Conservation (phyloP, 2,329 filamentous ascomycete genomes). For the Lachnellula willkommii region DNA sequence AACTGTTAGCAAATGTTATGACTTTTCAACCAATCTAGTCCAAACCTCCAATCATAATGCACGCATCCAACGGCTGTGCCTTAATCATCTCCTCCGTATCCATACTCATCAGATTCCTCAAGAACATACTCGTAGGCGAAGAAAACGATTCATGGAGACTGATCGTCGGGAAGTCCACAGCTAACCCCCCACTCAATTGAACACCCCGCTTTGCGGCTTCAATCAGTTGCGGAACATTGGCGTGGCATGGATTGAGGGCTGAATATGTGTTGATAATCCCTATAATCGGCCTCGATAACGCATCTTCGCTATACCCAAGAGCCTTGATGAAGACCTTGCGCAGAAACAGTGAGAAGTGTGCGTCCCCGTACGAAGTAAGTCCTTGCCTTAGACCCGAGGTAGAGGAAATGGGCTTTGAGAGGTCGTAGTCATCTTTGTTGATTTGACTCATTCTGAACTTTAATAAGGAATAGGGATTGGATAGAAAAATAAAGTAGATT, state of each 20-base stretch:
- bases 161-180: conserved; percentile 70
- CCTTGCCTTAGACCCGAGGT: conserved; percentile 55
- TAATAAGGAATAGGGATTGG: background rate
- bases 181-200: conserved; percentile 60
- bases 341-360: conserved; percentile 69
- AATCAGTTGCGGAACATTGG: conserved; percentile 65
- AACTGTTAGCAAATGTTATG: background rate
- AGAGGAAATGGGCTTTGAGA: conserved; percentile 47
- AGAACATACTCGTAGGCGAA: conserved; percentile 67
- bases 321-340: conserved; percentile 75
- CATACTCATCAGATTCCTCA: conserved; percentile 72
- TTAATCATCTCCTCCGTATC: conserved; percentile 74
- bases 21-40: background rate
- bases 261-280: conserved; percentile 71
- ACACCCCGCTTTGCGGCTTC: conserved; percentile 66
- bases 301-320: conserved; percentile 66
- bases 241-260: conserved; percentile 69
- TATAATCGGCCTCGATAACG: conserved; percentile 64
- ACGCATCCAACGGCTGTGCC: conserved; percentile 65
- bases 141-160: conserved; percentile 66
- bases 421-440: conserved; percentile 48
- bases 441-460: background rate
- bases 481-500: too few relatives aligned
- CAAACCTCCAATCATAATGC: conserved; percentile 60
- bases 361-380: conserved; percentile 64